Evolutionary conservation across 768 basidiomycete species (phyloP).

Genomic region (Suillus paluster): DNA sequence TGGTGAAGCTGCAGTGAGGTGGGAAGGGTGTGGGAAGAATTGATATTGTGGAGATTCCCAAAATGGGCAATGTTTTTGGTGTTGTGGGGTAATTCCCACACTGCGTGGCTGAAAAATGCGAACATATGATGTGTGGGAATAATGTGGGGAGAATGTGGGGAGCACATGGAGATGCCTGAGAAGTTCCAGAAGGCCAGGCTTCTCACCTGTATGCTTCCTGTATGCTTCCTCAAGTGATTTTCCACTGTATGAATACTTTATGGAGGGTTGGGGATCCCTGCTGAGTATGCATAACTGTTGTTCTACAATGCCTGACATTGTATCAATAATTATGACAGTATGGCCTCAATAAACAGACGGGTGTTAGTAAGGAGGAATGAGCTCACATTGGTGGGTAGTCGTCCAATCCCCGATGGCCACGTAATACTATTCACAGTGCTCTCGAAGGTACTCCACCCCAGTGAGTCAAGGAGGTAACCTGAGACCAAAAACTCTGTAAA

Average conservation of each 20-base stretch:
- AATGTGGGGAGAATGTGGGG: too few relatives aligned
- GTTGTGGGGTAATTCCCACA: too few relatives aligned
- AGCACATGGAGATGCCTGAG: neutral
- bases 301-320: too few relatives aligned
- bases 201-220: neutral
- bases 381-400: conserved; percentile 39
- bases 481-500: conserved; percentile 20
- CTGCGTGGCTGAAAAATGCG: too few relatives aligned
- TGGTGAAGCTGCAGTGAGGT: too few relatives aligned
- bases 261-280: neutral
- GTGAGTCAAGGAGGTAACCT: conserved; percentile 29
- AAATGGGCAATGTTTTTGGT: too few relatives aligned
- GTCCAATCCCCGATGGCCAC: conserved; percentile 37
- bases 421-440: conserved; percentile 25
- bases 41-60: too few relatives aligned
- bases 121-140: too few relatives aligned
- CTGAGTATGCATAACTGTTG: neutral
- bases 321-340: too few relatives aligned
- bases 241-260: neutral
- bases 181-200: neutral
- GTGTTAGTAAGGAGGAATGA: neutral
- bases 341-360: neutral
- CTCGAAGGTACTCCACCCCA: conserved; percentile 30
- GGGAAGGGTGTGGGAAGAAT: too few relatives aligned
- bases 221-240: neutral